Evolutionary conservation across 495 filamentous ascomycete species (phyloP).

Genomic region (Aspergillus bridgeri): DNA sequence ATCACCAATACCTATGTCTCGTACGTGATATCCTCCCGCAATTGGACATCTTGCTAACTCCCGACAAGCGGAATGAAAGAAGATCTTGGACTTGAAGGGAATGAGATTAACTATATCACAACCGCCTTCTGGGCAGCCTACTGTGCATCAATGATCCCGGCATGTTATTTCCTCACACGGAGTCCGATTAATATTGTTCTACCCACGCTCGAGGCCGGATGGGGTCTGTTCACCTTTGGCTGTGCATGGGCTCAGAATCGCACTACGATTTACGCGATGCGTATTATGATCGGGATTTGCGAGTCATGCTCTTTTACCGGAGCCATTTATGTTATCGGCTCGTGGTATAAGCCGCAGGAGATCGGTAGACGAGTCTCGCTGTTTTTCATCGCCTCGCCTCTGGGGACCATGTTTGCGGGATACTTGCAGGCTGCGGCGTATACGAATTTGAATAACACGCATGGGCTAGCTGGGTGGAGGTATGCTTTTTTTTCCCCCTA

Average conservation of each 20-base stretch:
- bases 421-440: conserved; percentile 30
- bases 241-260: conserved; percentile 17
- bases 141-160: conserved; percentile 24
- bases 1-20: conserved; percentile 36
- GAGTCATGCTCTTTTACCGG: conserved; percentile 18
- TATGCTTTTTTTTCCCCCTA: background rate
- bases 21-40: conserved; percentile 12
- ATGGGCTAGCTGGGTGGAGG: conserved; percentile 26
- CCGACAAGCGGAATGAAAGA: conserved; percentile 15
- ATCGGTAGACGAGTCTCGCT: conserved; percentile 23
- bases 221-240: conserved; percentile 21
- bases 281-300: conserved; percentile 18
- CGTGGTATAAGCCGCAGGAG: conserved; percentile 29
- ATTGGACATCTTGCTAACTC: background rate
- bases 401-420: conserved; percentile 28
- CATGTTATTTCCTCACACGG: conserved; percentile 19
- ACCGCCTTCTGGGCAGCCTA: conserved; percentile 34
- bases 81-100: conserved; percentile 13
- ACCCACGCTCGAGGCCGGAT: conserved; percentile 15
- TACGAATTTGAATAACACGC: conserved; percentile 20
- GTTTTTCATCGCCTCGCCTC: conserved; percentile 23
- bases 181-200: conserved; percentile 17
- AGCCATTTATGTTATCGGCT: conserved; percentile 23
- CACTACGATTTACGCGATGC: conserved; percentile 17
- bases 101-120: conserved; percentile 31